phyloP scores from a whole-genome alignment of 345 rosid species.

The Kandelia obovata region DNA sequence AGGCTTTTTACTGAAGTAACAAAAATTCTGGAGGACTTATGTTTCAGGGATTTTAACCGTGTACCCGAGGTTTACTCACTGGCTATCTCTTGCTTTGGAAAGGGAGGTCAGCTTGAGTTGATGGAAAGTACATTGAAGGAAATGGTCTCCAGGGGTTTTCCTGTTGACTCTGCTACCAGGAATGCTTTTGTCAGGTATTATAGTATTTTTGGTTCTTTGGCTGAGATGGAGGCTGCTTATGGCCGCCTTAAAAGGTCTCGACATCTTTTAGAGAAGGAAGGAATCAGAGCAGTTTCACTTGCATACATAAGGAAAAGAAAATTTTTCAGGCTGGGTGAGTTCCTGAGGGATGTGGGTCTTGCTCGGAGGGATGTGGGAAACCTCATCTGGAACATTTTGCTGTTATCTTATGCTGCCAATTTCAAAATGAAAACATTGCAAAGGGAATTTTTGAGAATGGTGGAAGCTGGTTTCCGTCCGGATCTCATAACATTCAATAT shows the following conservation, averaged over 20 bases:
- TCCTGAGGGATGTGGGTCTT: slow-evolving; percentile 63
- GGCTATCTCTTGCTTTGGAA: slow-evolving; percentile 64
- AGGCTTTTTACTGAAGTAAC: slow-evolving; percentile 41
- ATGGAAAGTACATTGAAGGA: slow-evolving; percentile 52
- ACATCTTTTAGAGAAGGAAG: slow-evolving; percentile 46
- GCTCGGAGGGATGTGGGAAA: slow-evolving; percentile 57
- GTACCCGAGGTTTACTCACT: slow-evolving; percentile 36
- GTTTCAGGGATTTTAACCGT: slow-evolving; percentile 28
- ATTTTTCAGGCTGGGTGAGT: slow-evolving; percentile 55
- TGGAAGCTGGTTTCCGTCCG: slow-evolving; percentile 58
- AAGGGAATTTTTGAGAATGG: slow-evolving; percentile 62
- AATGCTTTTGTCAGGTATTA: slow-evolving; percentile 51
- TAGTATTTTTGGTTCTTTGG: slow-evolving; percentile 48
- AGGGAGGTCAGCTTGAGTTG: slow-evolving; percentile 51
- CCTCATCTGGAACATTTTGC: slow-evolving; percentile 68
- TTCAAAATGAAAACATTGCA: slow-evolving; percentile 93
- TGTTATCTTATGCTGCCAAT: slow-evolving; percentile 69
- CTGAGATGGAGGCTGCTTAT: slow-evolving; percentile 62
- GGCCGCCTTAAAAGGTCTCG: slow-evolving; percentile 51
- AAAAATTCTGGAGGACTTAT: slow-evolving; percentile 38
- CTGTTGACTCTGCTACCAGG: slow-evolving; percentile 42
- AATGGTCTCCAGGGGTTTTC: slow-evolving; percentile 43
- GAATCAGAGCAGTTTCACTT: slow-evolving; percentile 52
- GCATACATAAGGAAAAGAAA: slow-evolving; percentile 45
- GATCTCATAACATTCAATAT: slow-evolving; percentile 77